These are phyloP conservation scores for Sporothrix pseudoabietina DNA, from an alignment of 2,329 filamentous ascomycete genomes.

Conservation along the genomic window DNA sequence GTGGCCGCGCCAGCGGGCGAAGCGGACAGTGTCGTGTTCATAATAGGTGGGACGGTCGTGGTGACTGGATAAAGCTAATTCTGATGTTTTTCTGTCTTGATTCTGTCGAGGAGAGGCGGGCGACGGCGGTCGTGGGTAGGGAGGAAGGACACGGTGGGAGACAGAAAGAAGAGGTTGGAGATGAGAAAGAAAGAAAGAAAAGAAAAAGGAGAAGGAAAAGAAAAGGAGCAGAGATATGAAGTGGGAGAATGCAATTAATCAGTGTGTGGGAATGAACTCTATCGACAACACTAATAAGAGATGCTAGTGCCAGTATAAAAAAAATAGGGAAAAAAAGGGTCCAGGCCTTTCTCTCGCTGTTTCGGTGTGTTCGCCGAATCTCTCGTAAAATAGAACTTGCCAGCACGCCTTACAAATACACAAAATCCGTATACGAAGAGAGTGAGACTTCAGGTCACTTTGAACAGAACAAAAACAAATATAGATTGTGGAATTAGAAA, in stretches of 20 bases:
- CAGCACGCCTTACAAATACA: background rate
- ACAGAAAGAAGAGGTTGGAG: background rate
- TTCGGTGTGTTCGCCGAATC: constrained; percentile 1
- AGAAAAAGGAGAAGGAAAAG: background rate
- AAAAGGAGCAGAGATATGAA: background rate
- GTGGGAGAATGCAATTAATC: background rate
- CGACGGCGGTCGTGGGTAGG: background rate
- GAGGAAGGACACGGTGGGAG: background rate
- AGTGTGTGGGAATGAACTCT: background rate
- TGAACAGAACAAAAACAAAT: background rate
- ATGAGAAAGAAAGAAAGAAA: background rate
- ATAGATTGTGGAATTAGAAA: background rate
- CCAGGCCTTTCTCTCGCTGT: constrained; percentile 8
- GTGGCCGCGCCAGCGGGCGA: background rate
- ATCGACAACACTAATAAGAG: constrained; percentile 1
- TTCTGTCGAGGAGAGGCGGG: background rate
- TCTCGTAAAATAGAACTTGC: too few relatives aligned
- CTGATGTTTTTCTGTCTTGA: background rate
- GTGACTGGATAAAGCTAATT: background rate
- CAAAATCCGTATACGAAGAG: background rate
- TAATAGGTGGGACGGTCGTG: background rate
- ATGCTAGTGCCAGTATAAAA: background rate
- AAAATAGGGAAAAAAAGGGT: background rate
- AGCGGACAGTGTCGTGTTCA: background rate
- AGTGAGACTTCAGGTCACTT: background rate